Evolutionary conservation across 2,329 filamentous ascomycete species (phyloP), one percentile per base, ranked within the genome.

Genomic region (Colletotrichum karsti): DNA sequence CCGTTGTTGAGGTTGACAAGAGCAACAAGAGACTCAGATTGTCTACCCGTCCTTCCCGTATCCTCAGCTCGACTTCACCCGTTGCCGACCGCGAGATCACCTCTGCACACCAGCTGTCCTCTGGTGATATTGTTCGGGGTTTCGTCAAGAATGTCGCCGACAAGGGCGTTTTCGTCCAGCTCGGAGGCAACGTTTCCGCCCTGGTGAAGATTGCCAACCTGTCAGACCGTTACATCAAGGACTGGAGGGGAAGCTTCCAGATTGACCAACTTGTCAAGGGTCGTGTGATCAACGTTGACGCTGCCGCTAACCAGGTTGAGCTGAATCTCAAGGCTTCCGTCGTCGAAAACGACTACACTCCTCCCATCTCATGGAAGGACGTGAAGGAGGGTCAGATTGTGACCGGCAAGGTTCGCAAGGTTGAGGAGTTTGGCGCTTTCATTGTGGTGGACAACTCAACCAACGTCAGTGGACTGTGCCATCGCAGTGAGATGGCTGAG

Each of bases 341-440:
- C 5, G 86, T 98, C 8, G 92, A 97, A 66, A 89, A 92, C 70
- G 85, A 95, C 72, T 97, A 93, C 78, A 88, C 90, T 48, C 88
- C 92, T 22, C 91, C 90, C 2, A 78, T 91, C n/a, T 91, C 88
- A 1, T 92, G 95, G 70, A 85, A 86, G n/a, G 93, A 97, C 72
- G 84, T 98, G 63, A 89, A 92, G 75, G 83, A 88, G 69, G 95
- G 94, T 7, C 93, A 97, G 78, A 83, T 94, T 33, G 87, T 99
- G 35, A 97, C 93, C 12, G 96, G 95, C 54, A 97, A 93, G 76
- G 90, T 99, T 63, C 91, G 95, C 74, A 97, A 97, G 80, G 94
- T 98, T 2, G 93, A 97, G 75, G 93, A 97, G 33, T 99, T 95
- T 77, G 96, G 96, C 71, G 95, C 95, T 5, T 99, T 99, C 78